Evolutionary conservation across 306 rosid genomes (phyloP), one percentile per base, ranked within the genome.

Genomic region (Vigna trinervia): DNA sequence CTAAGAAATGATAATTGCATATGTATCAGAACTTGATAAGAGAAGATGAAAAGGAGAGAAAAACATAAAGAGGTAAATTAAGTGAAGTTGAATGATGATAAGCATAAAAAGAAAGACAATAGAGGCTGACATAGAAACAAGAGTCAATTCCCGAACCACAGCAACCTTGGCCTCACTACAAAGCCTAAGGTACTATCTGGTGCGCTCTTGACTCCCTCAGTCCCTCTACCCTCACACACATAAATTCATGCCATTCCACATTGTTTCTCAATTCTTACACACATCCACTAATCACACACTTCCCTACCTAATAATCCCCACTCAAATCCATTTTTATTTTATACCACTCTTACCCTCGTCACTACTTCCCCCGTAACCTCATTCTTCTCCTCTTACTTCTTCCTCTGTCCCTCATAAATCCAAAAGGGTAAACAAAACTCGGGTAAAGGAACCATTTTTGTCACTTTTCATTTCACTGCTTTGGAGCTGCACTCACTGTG

Each of bases 61-160:
- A 30, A 11, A 52, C 3, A 12, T 1, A 32, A 38, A 47, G 2
- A 54, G 6, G 63, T 53, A 34, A 81, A 62, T 50, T 4, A 75
- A 76, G 20, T n/a, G 1, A 61, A 61, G 60, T 70, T 70, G 54
- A 70, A 82, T 69, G 2, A 22, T 68, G 39, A 67, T 19, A 70
- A 70, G 48, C 82, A 71, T 71, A 65, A 74, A 76, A 69, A 81
- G 43, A 60, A 80, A 80, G 26, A 75, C 5, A 56, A 56, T 28
- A 77, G 83, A 85, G 85, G 85, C 63, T 32, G 71, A 84, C 82
- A 79, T 71, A 84, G 81, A 89, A 89, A 91, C 86, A 92, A 87
- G 90, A 95, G 97, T 95, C 97, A 95, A 95, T 92, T 83, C 98
- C 98, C 98, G 98, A 95, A 95, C 97, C 97, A 92, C 94, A 88